Evolutionary conservation across 441 rosid genomes (phyloP).

Genomic region (Dalechampia spathulata): DNA sequence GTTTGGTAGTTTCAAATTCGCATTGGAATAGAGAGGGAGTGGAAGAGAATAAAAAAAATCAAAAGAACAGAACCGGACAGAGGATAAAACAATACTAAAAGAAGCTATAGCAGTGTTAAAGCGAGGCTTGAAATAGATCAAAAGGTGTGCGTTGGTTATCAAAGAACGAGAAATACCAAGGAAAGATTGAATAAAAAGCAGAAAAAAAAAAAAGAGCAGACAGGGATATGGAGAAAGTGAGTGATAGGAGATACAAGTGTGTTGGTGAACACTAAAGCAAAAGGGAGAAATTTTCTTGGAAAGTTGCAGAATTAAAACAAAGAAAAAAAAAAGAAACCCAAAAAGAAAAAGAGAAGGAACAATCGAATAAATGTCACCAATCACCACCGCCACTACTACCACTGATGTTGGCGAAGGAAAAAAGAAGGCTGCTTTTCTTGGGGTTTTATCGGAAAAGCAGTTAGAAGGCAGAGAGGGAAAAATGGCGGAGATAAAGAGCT

Average conservation of each 20-base stretch:
- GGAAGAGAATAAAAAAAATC: too few species aligned
- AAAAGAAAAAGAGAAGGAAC: conserved; percentile 19
- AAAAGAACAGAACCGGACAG: not conserved
- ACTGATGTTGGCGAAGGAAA: too few species aligned
- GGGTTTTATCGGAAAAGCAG: not conserved
- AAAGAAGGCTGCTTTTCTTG: too few species aligned
- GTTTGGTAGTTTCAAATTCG: conserved; percentile 18
- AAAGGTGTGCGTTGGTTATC: too few species aligned
- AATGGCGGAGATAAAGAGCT: too few species aligned
- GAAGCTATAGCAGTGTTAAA: conserved; percentile 34
- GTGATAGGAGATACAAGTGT: too few species aligned
- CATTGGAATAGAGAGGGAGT: conserved; percentile 22
- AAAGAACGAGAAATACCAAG: conserved; percentile 47
- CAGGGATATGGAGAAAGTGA: conserved; percentile 8
- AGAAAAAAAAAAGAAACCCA: conserved; percentile 1
- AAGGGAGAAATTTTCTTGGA: not conserved
- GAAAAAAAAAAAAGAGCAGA: not conserved
- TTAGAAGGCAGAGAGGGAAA: too few species aligned
- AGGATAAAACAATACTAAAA: conserved; percentile 5
- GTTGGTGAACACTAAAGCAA: too few species aligned
- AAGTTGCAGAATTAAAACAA: too few species aligned
- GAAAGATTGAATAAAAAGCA: conserved; percentile 24
- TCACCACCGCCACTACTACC: conserved; percentile 8
- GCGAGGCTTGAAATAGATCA: conserved; percentile 38
- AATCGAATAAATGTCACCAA: conserved; percentile 20